These are phyloP conservation scores for Herpetomonas samuelpessoai DNA, from an alignment of 208 protist species.

Conservation along the genomic window DNA sequence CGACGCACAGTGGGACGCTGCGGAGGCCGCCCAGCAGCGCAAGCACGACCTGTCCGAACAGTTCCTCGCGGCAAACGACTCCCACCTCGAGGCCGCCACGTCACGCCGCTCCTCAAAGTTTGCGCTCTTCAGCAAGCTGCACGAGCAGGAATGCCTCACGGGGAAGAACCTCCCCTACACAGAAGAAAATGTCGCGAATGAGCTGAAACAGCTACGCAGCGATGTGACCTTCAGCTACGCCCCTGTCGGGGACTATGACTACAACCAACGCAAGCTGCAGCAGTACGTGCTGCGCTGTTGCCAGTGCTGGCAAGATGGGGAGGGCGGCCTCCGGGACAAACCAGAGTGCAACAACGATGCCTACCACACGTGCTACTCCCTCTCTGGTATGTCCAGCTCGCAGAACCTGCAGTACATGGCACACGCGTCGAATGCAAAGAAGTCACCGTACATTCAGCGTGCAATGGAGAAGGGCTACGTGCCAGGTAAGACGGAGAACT, in stretches of 20 bases:
- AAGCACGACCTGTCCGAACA: constrained; percentile 22
- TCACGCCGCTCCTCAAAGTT: background rate
- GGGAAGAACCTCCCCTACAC: background rate
- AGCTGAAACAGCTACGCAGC: background rate
- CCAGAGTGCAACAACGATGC: constrained; percentile 58
- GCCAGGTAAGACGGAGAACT: constrained; percentile 23
- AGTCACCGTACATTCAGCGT: constrained; percentile 23
- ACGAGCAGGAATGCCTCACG: background rate
- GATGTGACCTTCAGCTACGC: constrained; percentile 28
- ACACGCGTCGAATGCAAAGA: constrained; percentile 9
- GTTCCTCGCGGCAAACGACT: constrained; percentile 35
- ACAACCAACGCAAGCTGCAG: constrained; percentile 76
- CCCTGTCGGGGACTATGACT: constrained; percentile 64
- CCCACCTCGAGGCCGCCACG: constrained; percentile 3
- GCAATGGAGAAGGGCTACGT: constrained; percentile 48
- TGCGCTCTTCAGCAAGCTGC: constrained; percentile 6
- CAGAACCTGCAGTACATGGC: constrained; percentile 73
- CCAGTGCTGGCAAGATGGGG: constrained; percentile 23
- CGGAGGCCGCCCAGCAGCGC: constrained; percentile 24
- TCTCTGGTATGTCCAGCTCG: constrained; percentile 74
- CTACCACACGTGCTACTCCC: constrained; percentile 92
- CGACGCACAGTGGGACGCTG: constrained; percentile 31
- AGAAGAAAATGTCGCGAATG: background rate
- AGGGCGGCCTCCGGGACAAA: constrained; percentile 89
- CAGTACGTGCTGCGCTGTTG: constrained; percentile 80